phyloP scores from a whole-genome alignment of 495 filamentous ascomycete genomes.

The Lasiosphaeriaceae sp. region DNA sequence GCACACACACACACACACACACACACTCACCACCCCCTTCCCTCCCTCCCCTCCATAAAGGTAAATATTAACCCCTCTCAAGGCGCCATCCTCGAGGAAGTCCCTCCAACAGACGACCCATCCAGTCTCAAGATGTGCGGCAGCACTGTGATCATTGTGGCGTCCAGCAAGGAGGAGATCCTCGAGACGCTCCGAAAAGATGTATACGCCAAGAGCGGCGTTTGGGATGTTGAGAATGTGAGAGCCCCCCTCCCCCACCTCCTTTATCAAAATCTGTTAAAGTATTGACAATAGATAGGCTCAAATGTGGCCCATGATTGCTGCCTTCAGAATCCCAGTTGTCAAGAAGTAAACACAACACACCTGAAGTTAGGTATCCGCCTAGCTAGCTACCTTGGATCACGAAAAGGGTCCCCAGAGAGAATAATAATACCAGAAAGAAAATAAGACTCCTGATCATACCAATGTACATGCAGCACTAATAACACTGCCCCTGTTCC shows the following conservation, averaged over 20 bases:
- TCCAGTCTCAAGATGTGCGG: constrained; percentile 61
- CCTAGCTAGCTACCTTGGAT: too few species aligned
- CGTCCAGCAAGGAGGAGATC: constrained; percentile 64
- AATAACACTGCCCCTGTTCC: too few species aligned
- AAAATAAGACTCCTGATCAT: too few species aligned
- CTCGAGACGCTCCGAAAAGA: constrained; percentile 64
- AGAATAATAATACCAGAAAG: not conserved
- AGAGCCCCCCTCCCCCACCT: constrained; percentile 1
- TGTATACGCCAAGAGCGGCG: constrained; percentile 62
- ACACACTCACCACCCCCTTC: not conserved
- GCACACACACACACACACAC: not conserved
- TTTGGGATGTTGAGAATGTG: constrained; percentile 84
- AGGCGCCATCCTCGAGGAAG: constrained; percentile 70
- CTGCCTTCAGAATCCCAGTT: constrained; percentile 37
- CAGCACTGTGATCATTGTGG: constrained; percentile 60
- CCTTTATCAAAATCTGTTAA: not conserved
- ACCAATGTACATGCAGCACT: not conserved
- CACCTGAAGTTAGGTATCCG: too few species aligned
- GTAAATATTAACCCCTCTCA: too few species aligned
- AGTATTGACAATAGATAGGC: constrained; percentile 13
- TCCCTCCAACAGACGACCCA: constrained; percentile 59
- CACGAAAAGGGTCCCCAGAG: too few species aligned
- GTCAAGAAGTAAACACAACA: constrained; percentile 8
- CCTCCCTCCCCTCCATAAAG: not conserved
- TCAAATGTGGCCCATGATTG: constrained; percentile 43